Conservation (phyloP, 148 eudicot species). For the Vaccinium darrowii region DNA sequence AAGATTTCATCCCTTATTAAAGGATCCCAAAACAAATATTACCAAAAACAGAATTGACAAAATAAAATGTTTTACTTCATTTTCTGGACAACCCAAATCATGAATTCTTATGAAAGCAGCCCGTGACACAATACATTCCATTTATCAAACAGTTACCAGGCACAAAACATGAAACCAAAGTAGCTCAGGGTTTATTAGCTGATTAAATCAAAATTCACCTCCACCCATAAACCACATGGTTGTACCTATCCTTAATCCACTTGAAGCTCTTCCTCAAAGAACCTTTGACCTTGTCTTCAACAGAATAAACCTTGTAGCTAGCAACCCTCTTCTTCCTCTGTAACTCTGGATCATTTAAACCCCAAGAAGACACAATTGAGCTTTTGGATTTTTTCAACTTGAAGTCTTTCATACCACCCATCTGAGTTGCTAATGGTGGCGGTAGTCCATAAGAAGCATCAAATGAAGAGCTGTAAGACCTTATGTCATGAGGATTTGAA, state of each 20-base stretch:
- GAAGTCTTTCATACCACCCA: conserved; percentile 22
- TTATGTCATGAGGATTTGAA: conserved; percentile 27
- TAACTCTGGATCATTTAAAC: conserved; percentile 65
- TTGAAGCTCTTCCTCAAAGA: conserved; percentile 65
- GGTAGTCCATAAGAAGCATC: conserved; percentile 15
- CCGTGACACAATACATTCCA: neutral
- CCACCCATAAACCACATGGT: conserved; percentile 46
- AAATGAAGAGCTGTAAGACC: conserved; percentile 47
- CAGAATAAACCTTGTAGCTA: conserved; percentile 59
- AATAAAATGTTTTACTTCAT: neutral
- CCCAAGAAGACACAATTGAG: conserved; percentile 38
- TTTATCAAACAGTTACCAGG: neutral
- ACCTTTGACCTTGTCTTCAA: conserved; percentile 83
- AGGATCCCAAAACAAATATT: neutral
- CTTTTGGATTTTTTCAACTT: conserved; percentile 50
- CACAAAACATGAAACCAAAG: conserved; percentile 10
- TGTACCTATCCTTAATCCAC: conserved; percentile 59
- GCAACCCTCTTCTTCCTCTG: conserved; percentile 88
- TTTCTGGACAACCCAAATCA: conserved; percentile 7
- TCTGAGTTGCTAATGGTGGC: neutral
- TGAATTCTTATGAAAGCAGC: neutral
- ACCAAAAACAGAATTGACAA: neutral
- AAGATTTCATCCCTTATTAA: neutral
- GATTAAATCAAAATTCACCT: conserved; percentile 21
- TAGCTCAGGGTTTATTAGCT: no score